Base-by-base conservation (phyloP, 2,329 filamentous ascomycete species). In the Herpotrichia juniperi region DNA sequence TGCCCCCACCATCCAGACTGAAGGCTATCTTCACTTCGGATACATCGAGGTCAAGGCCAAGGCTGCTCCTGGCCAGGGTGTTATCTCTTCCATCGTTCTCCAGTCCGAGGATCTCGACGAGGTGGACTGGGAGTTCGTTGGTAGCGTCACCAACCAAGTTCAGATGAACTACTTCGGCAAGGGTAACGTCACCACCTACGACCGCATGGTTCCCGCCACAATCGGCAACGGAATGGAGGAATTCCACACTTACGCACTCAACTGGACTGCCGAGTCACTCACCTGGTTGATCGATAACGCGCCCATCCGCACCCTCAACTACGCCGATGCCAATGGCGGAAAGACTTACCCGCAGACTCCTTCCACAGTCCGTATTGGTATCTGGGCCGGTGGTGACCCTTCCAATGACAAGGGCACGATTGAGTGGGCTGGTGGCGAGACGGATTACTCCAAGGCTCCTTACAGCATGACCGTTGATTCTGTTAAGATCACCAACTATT, bases 21-120 rank as follows among this genome's bases (percentile, higher is more conserved):
- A 86, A 63, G 93, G 92, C 72, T 94, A 91, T 77, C 89, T 96
- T 74, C 92, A 96, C 79, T 93, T 89, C 61, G 91, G 91, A 48
- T 85, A 87, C 54, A 86, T 91, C 50, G 90, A 94, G 74, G 82
- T 93, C 51, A 81, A 84, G 61, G 83, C 96, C 79, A 90, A 91
- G 77, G 89, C 89, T 3, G 87, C 92, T 0, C 76, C 79, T 1
- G 92, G 92, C 16, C 78, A 77, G 7, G 92, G 92, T 46, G 87
- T 96, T 57, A 84, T 96, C 63, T 91, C 87, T 66, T 83, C 89
- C 56, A 87, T 96, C 66, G 93, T 96, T 69, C 82, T 93, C 73
- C 81, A 94, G 59, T 93, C 89, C 45, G 88, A 94, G 62, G 87
- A 92, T 63, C 81, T 93, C 12, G 92, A 96, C 70, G 91, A 96